Base-by-base conservation (phyloP, 768 basidiomycete species). In the Pleurotus platypus region DNA sequence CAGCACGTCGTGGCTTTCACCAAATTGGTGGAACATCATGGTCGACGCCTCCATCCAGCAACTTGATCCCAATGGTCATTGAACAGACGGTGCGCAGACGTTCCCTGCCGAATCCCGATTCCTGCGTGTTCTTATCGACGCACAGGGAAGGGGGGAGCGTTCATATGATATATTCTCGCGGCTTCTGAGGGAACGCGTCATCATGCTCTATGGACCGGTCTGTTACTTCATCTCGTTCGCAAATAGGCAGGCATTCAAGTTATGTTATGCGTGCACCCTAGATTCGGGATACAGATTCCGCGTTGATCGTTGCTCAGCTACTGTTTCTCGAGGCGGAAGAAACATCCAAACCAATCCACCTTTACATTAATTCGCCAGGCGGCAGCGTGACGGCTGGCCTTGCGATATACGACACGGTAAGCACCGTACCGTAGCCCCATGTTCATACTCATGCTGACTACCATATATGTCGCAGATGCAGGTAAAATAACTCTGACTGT, bases 81-180 rank as follows among this genome's bases (percentile, higher is more conserved):
- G 93, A 96, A 66, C 93, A 94, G 70, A 94, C 93, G 20, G 92
- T 93, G 63, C 58, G 69, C 59, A 24, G 15, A 40, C 27, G 58
- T 57, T 45, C 18, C 49, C 27, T 20, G 35, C 35, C 30, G 57
- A 54, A 30, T 26, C 30, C 30, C 53, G 54, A 49, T 42, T 35
- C n/a, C 57, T 53, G 16, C 30, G 50, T 49, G 61, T 64, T 38
- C 30, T 35, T 57, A 46, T 26, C n/a, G 48, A 55, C 57, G 55
- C 53, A 46, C 46, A 92, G 89, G 89, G 89, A 46, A 81, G 92
- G 64, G 91, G 92, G 11, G 92, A 93, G 71, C 80, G 92, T 38
- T 92, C 90, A 24, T 96, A 97, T 74, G 95, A 98, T 67, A 97
- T 98, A 57, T 98, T 94, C 73, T 98, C 95, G 38, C 84, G 96